Evolutionary conservation across 495 filamentous ascomycete genomes (phyloP), one percentile per base, ranked within the genome.

Genomic region (Bombardia bombarda): DNA sequence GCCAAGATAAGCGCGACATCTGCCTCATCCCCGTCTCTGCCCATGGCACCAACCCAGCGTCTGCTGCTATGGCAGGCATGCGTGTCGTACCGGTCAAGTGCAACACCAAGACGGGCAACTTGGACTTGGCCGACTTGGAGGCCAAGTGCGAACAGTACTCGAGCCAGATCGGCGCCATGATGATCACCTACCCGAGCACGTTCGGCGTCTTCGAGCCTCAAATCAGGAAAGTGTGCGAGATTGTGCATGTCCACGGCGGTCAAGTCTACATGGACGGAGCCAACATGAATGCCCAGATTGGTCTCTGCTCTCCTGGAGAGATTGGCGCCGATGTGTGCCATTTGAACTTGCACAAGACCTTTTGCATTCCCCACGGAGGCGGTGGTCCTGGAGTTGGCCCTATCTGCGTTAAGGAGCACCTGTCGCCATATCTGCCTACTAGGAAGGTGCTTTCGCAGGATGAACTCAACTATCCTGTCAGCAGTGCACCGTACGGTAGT

Each of bases 231-330:
- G 92, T 81, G 12, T 95, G 88, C 59, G 69, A 85, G 30, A 70
- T 93, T 26, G 87, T 98, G 5, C 93, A 98, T 64, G 55, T 80
- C 47, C 70, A 92, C 55, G 93, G 93, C 36, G 92, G 92, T 14
- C 87, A 94, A 58, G 92, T 98, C 20, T 98, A 96, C 69, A 96
- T 98, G 92, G 92, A 98, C 64, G 92, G 92, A 42, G 92, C 92
- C 40, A 98, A 98, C 66, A 90, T 98, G 88, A 98, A 97, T 56
- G 92, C 92, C 18, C 92, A 98, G 62, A 95, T 98, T 47, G 92
- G 92, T 1, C 79, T 98, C 8, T 97, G 92, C 72, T 94, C 89
- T 0, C 92, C 92, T 4, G 92, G 92, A 13, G 89, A 95, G 58
- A 96, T 98, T 53, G 92, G 92, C 30, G 92, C 92, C 9, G 92